A percentile compares a stretch with the other conserved stretches of the same genome.
Conservation (phyloP, 2,329 filamentous ascomycete genomes). For the Penicillium palitans region DNA sequence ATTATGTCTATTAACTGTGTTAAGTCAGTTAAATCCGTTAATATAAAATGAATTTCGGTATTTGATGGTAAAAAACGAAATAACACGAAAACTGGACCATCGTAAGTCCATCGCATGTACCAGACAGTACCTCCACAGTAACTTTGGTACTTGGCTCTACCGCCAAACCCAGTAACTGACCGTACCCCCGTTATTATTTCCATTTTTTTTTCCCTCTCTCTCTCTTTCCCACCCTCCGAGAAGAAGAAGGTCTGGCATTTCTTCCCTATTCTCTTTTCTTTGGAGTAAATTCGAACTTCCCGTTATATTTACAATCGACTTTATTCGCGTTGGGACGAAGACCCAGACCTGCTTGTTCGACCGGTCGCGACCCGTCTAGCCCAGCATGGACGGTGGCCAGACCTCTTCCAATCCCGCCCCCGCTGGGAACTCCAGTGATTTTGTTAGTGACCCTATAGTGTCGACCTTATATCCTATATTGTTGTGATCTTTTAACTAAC, state of each 20-base stretch:
- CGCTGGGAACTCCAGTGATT: constrained; percentile 88
- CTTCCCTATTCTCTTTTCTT: constrained; percentile 6
- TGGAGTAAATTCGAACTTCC: neutral
- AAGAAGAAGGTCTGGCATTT: constrained; percentile 9
- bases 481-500: constrained; percentile 11
- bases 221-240: constrained; percentile 5
- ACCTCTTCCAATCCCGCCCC: constrained; percentile 44
- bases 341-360: constrained; percentile 34
- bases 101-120: constrained; percentile 11
- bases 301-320: constrained; percentile 9
- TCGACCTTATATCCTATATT: too few species aligned
- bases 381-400: constrained; percentile 49
- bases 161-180: constrained; percentile 15
- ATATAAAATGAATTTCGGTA: neutral
- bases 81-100: neutral
- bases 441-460: constrained; percentile 63
- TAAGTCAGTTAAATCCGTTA: too few species aligned
- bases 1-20: too few species aligned
- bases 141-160: constrained; percentile 28
- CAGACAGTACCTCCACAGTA: constrained; percentile 20
- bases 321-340: constrained; percentile 9
- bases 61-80: neutral
- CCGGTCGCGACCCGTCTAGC: constrained; percentile 44
- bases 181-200: constrained; percentile 16
- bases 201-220: constrained; percentile 13